These are phyloP conservation scores for Piloderma croceum DNA, from an alignment of 768 basidiomycete species.

Conservation along the genomic window DNA sequence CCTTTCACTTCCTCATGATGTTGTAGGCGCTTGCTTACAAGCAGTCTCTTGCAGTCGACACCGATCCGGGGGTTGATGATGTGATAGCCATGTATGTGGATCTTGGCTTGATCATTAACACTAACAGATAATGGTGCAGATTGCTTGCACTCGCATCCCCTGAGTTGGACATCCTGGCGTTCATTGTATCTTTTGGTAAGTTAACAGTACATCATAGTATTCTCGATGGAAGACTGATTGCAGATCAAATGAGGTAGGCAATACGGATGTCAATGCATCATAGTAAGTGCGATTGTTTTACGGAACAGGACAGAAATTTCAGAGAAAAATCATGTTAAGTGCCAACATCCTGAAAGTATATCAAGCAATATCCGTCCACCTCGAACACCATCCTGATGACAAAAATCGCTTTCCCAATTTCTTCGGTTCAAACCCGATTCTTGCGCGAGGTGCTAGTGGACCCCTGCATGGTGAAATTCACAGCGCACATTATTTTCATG, in stretches of 20 bases:
- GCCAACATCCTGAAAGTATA: conserved; percentile 74
- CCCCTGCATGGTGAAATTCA: conserved; percentile 71
- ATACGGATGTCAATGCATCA: conserved; percentile 58
- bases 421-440: conserved; percentile 46
- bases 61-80: conserved; percentile 86
- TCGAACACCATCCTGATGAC: conserved; percentile 50
- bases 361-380: conserved; percentile 55
- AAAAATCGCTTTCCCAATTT: conserved; percentile 59
- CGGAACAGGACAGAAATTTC: too few species aligned
- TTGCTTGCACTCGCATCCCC: conserved; percentile 77
- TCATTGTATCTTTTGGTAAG: conserved; percentile 72
- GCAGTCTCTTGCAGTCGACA: conserved; percentile 51
- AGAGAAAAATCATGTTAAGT: too few species aligned
- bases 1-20: neutral
- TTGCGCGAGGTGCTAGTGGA: conserved; percentile 56
- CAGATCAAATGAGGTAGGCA: too few species aligned
- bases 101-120: neutral
- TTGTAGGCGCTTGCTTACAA: too few species aligned
- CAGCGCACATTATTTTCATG: conserved; percentile 82
- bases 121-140: conserved; percentile 30
- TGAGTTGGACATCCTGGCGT: conserved; percentile 74
- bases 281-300: conserved; percentile 49
- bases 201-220: too few species aligned
- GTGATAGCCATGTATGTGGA: conserved; percentile 50
- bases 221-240: too few species aligned